Conservation (phyloP, 106 monocot genomes). For the Allium cepa region DNA sequence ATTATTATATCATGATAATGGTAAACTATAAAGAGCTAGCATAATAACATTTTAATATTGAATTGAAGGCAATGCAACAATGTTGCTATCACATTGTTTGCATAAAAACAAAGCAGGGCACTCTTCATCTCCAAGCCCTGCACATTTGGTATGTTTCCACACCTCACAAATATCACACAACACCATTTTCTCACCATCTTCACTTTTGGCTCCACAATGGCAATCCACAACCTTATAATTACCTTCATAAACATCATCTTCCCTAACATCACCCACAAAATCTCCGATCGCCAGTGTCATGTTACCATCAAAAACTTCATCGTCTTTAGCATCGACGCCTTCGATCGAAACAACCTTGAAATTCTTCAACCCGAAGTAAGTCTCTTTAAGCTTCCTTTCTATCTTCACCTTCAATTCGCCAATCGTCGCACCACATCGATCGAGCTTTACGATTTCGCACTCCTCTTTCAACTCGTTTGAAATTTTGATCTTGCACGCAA, state of each 20-base stretch:
- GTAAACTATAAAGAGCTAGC: too few species aligned
- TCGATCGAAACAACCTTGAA: constrained; percentile 42
- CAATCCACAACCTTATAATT: constrained; percentile 45
- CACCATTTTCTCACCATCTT: constrained; percentile 77
- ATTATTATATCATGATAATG: too few species aligned
- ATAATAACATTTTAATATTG: not conserved
- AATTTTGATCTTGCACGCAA: constrained; percentile 39
- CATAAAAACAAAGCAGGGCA: constrained; percentile 70
- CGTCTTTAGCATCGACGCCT: constrained; percentile 1
- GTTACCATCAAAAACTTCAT: constrained; percentile 17
- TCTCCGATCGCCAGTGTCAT: constrained; percentile 16
- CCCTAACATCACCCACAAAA: constrained; percentile 21
- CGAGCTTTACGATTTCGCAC: constrained; percentile 29
- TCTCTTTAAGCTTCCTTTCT: constrained; percentile 42
- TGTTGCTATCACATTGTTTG: constrained; percentile 44
- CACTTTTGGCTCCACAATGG: constrained; percentile 67
- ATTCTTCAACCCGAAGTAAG: constrained; percentile 54
- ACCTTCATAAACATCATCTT: constrained; percentile 32
- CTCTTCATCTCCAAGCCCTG: constrained; percentile 46
- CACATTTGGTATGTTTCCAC: constrained; percentile 76
- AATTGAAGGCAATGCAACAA: constrained; percentile 43
- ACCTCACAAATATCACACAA: constrained; percentile 79
- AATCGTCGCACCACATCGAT: constrained; percentile 23
- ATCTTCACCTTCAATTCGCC: constrained; percentile 47
- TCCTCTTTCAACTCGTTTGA: constrained; percentile 14